Percentiles rank a stretch among this genome's conserved stretches.
Conservation (phyloP, 1,139 yeast genomes). For the Blastobotrys aristatus region DNA sequence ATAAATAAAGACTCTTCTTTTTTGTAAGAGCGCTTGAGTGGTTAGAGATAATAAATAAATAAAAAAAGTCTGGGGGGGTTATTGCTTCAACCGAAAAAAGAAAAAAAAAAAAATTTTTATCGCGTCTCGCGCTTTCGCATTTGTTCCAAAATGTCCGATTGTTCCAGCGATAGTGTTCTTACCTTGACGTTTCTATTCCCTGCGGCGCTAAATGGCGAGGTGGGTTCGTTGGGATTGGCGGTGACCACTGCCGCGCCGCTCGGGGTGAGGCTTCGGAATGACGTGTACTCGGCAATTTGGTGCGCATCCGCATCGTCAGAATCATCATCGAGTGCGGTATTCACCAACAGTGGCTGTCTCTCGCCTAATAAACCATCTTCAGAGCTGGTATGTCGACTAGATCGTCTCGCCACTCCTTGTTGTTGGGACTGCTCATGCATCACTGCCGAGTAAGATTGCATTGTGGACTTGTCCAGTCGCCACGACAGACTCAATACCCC, state of each 20-base stretch:
- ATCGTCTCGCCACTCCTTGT: background rate
- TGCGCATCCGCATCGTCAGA: background rate
- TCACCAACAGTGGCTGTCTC: conserved; percentile 15
- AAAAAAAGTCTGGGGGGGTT: background rate
- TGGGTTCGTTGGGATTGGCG: conserved; percentile 18
- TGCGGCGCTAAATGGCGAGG: conserved; percentile 22
- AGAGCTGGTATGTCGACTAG: background rate
- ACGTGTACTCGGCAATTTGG: conserved; percentile 24
- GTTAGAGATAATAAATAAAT: background rate
- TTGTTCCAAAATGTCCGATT: conserved; percentile 44
- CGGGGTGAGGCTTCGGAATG: conserved; percentile 22
- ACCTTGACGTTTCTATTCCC: conserved; percentile 18
- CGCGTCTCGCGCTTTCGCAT: conserved; percentile 23
- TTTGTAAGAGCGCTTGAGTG: too few relatives aligned
- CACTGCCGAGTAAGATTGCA: conserved; percentile 7
- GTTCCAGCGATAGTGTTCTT: conserved; percentile 46
- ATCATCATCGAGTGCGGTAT: conserved; percentile 3
- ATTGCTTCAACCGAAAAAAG: background rate
- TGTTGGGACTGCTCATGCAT: conserved; percentile 3
- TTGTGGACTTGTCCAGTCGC: conserved; percentile 27
- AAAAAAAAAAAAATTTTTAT: background rate
- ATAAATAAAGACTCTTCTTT: too few relatives aligned
- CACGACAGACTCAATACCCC: conserved; percentile 55
- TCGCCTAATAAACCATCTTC: background rate
- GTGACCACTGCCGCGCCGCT: conserved; percentile 8